Conservation (phyloP, 495 filamentous ascomycete genomes). For the Xylaria palmicola region DNA sequence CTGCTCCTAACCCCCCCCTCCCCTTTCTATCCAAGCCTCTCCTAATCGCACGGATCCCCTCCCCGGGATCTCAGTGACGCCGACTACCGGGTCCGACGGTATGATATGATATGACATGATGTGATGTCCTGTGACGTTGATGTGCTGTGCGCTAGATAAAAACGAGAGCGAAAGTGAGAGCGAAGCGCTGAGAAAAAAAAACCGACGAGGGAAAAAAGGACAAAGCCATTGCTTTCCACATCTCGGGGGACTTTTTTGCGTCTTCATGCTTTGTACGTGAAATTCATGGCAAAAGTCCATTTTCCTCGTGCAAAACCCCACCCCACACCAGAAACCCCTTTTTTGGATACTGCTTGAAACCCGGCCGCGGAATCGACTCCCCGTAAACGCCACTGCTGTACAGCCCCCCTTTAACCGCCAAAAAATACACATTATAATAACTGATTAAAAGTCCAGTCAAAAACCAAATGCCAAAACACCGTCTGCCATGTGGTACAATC, state of each 20-base stretch:
- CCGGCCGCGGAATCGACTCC: conserved; percentile 6
- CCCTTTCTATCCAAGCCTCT: not conserved
- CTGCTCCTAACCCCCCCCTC: not conserved
- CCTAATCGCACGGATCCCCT: not conserved
- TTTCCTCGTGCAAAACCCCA: conserved; percentile 1
- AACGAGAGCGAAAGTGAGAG: not conserved
- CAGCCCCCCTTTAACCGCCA: conserved; percentile 13
- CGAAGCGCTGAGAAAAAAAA: not conserved
- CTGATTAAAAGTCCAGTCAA: conserved; percentile 15
- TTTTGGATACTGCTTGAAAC: not conserved
- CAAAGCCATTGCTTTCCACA: not conserved
- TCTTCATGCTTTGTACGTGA: not conserved
- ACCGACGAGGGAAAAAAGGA: not conserved
- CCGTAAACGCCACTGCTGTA: conserved; percentile 29
- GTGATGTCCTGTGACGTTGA: not conserved
- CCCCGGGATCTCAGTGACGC: not conserved
- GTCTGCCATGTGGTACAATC: conserved; percentile 24
- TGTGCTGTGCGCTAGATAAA: not conserved
- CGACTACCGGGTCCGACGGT: not conserved
- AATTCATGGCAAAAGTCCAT: not conserved
- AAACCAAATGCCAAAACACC: conserved; percentile 26
- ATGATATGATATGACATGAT: not conserved
- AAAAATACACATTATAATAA: conserved; percentile 26
- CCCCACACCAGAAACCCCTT: not conserved
- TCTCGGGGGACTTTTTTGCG: not conserved